Percentiles rank a stretch among this genome's conserved stretches.
phyloP scores from a whole-genome alignment of 1,284 basidiomycete genomes.

The Ustilago hordei region DNA sequence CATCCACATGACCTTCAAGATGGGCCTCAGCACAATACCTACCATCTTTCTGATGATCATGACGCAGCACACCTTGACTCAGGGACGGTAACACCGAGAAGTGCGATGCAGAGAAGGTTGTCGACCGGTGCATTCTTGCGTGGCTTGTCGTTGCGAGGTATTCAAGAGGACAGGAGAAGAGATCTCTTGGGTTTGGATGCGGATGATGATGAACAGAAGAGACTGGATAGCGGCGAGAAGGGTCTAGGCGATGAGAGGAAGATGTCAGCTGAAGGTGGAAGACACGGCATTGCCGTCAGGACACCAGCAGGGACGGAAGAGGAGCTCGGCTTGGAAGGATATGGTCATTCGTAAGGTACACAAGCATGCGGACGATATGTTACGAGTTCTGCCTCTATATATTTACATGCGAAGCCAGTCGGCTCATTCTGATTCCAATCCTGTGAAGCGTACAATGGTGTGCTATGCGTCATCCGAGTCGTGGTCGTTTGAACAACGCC shows the following conservation, averaged over 20 bases:
- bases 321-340: conserved; percentile 45
- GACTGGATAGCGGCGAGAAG: neutral
- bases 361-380: conserved; percentile 3
- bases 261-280: conserved; percentile 21
- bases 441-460: neutral
- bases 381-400: conserved; percentile 13
- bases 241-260: conserved; percentile 5
- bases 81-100: conserved; percentile 33
- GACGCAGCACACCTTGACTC: conserved; percentile 30
- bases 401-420: conserved; percentile 4
- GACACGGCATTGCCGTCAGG: conserved; percentile 42
- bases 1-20: conserved; percentile 48
- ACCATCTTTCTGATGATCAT: conserved; percentile 51
- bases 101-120: conserved; percentile 46
- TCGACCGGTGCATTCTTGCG: conserved; percentile 61
- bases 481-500: conserved; percentile 33
- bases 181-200: conserved; percentile 50
- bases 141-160: conserved; percentile 43
- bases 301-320: conserved; percentile 38
- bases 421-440: neutral
- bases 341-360: conserved; percentile 25
- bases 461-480: conserved; percentile 6
- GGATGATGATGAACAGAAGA: conserved; percentile 8
- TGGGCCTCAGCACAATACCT: conserved; percentile 44
- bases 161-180: conserved; percentile 55